Base-by-base conservation (phyloP, 352 stramenopile genomes). In the Phytophthora sp. region DNA sequence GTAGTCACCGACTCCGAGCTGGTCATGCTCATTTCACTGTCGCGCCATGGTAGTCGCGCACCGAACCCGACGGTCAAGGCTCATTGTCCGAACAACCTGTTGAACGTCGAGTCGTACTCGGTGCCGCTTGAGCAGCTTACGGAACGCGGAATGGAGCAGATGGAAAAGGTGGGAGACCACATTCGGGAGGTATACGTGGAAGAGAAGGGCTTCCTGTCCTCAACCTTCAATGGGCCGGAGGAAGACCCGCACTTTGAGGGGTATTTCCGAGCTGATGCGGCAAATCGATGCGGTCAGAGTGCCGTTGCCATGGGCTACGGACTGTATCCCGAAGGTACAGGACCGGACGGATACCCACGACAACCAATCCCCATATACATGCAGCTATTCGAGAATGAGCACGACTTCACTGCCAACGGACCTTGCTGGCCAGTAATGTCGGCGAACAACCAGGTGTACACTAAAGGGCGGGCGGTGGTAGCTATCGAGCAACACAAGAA, bases 331-430 rank as follows among this genome's bases (percentile, higher is more conserved):
- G 78, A 90, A 13, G 82, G 82, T 23, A 91, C 81, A 0, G 80
- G 84, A 0, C 82, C 80, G 0, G 74, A 79, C 2, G 84, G 80
- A 0, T 91, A 86, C 53, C 39, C 56, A 6, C 79, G 77, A 44
- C 84, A 93, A 61, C 82, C 82, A 1, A 89, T 93, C 45, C 80
- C 84, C 0, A 73, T 93, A 30, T 93, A 79, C 71, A 93, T 93
- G 84, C 84, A 93, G 56, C 59, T 93, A 0, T 77, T 64, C n/a
- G 77, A 93, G 79, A 93, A 86, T 47, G 84, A 93, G 38, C 82
- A 89, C 57, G 84, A 93, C 54, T 93, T 93, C 57, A 89, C 82
- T 1, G 84, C 84, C 5, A 89, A 86, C 46, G 79, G 73, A 4
- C 82, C 82, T 5, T 93, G 84, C 69, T 86, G 82, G 73, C 67